Base-by-base conservation (phyloP, 202 grass and related monocot species). In the Miscanthus sacchariflorus region DNA sequence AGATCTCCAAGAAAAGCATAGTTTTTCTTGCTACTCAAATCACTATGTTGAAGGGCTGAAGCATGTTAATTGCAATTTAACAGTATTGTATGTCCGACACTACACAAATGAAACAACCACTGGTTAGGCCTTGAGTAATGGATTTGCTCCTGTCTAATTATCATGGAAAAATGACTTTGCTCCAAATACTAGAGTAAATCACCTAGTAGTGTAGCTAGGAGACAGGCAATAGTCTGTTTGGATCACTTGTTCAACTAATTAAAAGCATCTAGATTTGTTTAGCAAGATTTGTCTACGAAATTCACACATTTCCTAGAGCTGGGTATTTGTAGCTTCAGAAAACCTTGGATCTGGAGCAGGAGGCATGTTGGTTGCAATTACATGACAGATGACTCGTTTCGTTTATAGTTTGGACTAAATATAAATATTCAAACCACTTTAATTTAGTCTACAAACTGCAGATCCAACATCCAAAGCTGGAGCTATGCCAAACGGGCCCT, bases 231-330 rank as follows among this genome's bases (percentile, higher is more conserved):
- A 61, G 21, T 61, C 21, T 23, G 58, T 23, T 24, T 74, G 75
- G 87, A 84, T 42, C 24, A 56, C 77, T 80, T 33, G 54, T 59
- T 72, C 18, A 70, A 45, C 33, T 13, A 77, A 25, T 61, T 61
- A 82, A 27, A 3, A 12, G 52, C 42, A 78, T 81, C 21, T 21
- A 56, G 42, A n/a, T 76, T 68, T 38, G 5, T 4, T 74, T 65
- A 64, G 7, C 12, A 74, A 44, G 18, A 38, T 68, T 68, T 4
- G 59, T 63, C 9, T 63, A 63, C 0, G 59, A 63, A 63, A 63
- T 24, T 24, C n/a, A 63, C 21, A 61, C 8, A 24, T 63, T 63
- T 63, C 21, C 9, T 63, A 63, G n/a, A 24, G 59, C n/a, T 63
- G 7, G 59, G 59, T 12, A 24, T 24, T 19, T 24, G n/a, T 63